A percentile compares a stretch with the other conserved stretches of the same genome.
These are phyloP conservation scores for Miamiensis avidus DNA, from an alignment of 169 alveolate species.

Conservation along the genomic window DNA sequence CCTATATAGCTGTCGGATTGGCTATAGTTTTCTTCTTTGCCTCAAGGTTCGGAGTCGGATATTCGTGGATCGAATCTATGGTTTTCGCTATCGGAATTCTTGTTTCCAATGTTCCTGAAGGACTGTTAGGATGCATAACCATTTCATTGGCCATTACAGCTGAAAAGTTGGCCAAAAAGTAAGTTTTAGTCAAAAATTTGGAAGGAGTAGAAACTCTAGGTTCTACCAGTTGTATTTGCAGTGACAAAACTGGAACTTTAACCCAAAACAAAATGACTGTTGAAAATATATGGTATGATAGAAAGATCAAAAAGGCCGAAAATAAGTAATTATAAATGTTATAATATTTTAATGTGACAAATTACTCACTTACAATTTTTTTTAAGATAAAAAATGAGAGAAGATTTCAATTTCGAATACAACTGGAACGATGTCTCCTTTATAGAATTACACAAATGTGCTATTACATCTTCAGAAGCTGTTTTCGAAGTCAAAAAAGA, in stretches of 20 bases:
- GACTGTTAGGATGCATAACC: conserved; percentile 76
- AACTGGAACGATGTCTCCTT: conserved; percentile 54
- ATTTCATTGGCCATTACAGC: conserved; percentile 86
- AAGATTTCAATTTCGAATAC: conserved; percentile 41
- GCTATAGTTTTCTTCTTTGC: conserved; percentile 79
- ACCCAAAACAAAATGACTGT: conserved; percentile 88
- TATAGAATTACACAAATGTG: conserved; percentile 29
- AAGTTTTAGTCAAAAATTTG: conserved; percentile 84
- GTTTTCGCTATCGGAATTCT: conserved; percentile 84
- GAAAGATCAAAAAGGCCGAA: conserved; percentile 61
- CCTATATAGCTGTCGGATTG: conserved; percentile 70
- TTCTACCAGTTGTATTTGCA: conserved; percentile 85
- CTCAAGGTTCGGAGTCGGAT: conserved; percentile 68
- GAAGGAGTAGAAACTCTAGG: conserved; percentile 89
- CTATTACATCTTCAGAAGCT: conserved; percentile 60
- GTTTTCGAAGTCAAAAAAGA: conserved; percentile 33
- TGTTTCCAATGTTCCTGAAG: conserved; percentile 88
- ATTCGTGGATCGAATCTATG: conserved; percentile 69
- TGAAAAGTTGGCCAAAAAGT: conserved; percentile 77
- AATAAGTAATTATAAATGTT: no score
- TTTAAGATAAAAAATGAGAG: conserved; percentile 52
- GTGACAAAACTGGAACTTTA: conserved; percentile 87
- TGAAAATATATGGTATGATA: conserved; percentile 78
- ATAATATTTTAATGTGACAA: no score
- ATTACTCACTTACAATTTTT: no score